phyloP scores from a whole-genome alignment of 163 green algal genomes.

The Prototheca cutis region DNA sequence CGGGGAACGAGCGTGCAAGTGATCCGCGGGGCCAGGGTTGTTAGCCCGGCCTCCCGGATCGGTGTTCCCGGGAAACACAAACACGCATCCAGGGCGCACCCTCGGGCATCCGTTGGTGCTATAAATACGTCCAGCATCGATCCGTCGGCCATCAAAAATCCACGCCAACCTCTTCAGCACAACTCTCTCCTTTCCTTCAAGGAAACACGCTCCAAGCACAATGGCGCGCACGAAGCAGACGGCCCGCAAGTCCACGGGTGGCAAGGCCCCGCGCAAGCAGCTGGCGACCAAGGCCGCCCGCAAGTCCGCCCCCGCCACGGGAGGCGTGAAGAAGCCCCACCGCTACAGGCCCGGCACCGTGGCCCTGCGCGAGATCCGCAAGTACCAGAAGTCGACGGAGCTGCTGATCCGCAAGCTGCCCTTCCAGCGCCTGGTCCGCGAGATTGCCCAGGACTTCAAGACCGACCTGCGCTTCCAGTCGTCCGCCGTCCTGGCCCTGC shows the following conservation, averaged over 20 bases:
- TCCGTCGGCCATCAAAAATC: too few species aligned
- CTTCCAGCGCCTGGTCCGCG: conserved; percentile 92
- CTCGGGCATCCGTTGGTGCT: too few species aligned
- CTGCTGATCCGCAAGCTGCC: conserved; percentile 94
- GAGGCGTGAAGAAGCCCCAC: conserved; percentile 81
- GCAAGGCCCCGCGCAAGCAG: conserved; percentile 64
- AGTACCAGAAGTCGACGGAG: conserved; percentile 97
- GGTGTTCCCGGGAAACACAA: too few species aligned
- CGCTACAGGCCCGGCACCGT: conserved; percentile 80
- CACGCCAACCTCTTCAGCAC: too few species aligned
- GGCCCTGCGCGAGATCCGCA: conserved; percentile 83
- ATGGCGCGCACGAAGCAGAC: conserved; percentile 68
- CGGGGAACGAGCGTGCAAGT: background rate
- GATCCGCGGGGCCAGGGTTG: background rate
- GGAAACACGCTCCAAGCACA: background rate
- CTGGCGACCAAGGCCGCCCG: conserved; percentile 68
- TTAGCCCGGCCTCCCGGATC: background rate
- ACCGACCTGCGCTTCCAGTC: conserved; percentile 49
- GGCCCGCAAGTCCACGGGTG: conserved; percentile 65
- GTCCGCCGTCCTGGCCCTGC: conserved; percentile 45
- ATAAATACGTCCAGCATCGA: too few species aligned
- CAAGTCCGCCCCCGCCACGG: conserved; percentile 76
- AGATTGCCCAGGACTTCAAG: conserved; percentile 98
- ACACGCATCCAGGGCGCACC: too few species aligned
- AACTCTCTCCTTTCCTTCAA: too few species aligned